Percentiles rank a stretch among this genome's conserved stretches.
Evolutionary conservation across 805 yeast genomes (phyloP).

Genomic region (Crinitomyces ghanaensis): DNA sequence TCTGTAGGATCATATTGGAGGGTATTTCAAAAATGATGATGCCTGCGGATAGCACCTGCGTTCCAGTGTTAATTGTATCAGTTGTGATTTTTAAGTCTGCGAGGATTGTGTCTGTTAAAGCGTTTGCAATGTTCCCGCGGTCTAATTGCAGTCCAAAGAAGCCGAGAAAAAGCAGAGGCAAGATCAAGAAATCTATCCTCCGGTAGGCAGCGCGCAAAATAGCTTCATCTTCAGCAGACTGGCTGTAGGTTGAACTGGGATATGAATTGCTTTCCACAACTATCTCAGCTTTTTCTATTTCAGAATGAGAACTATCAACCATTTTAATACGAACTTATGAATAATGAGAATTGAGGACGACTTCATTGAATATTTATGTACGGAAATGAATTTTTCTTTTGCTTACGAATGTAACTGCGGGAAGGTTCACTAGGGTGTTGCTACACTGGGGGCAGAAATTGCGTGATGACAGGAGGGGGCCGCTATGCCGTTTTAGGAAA

Average conservation of each 20-base stretch:
- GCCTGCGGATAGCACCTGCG: slow-evolving; percentile 43
- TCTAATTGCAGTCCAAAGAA: slow-evolving; percentile 41
- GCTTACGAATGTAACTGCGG: too few species aligned
- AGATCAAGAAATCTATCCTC: slow-evolving; percentile 7
- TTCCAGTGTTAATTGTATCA: slow-evolving; percentile 44
- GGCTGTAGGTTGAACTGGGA: too few species aligned
- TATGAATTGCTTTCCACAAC: not conserved
- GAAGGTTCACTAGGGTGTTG: too few species aligned
- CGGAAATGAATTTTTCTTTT: too few species aligned
- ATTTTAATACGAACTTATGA: too few species aligned
- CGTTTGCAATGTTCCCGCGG: slow-evolving; percentile 43
- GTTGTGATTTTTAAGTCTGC: slow-evolving; percentile 40
- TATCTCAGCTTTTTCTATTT: not conserved
- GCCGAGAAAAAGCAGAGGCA: slow-evolving; percentile 8
- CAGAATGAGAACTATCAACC: too few species aligned
- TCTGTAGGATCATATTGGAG: slow-evolving; percentile 53
- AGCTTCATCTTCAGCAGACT: slow-evolving; percentile 2
- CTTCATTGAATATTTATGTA: too few species aligned
- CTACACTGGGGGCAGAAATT: too few species aligned
- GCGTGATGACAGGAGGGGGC: too few species aligned
- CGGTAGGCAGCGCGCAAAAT: slow-evolving; percentile 4
- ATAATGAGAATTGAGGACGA: too few species aligned
- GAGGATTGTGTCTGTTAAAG: slow-evolving; percentile 43
- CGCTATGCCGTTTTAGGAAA: too few species aligned
- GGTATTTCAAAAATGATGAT: slow-evolving; percentile 51